Conservation (phyloP, 1,284 basidiomycete genomes). For the Fomitopsis pinicola region DNA sequence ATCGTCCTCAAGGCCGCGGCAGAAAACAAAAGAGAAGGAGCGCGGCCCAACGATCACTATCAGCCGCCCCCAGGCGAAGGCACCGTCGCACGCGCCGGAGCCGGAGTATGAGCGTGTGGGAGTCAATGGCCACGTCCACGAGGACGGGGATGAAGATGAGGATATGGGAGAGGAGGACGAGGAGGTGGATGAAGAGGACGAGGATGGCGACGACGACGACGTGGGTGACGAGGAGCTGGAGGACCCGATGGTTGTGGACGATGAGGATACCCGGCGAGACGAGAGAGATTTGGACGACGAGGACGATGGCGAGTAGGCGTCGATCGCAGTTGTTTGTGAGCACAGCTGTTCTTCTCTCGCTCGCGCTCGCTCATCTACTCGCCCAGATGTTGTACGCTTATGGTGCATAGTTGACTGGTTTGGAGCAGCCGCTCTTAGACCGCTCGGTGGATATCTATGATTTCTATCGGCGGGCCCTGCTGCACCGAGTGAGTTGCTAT, state of each 20-base stretch:
- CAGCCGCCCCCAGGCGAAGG: conserved; percentile 5
- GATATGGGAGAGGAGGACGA: conserved; percentile 16
- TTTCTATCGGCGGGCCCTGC: too few species aligned
- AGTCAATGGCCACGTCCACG: not conserved
- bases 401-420: too few species aligned
- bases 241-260: conserved; percentile 20
- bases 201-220: conserved; percentile 16
- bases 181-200: conserved; percentile 15
- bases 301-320: not conserved
- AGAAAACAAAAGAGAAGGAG: conserved; percentile 20
- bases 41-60: conserved; percentile 22
- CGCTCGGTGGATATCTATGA: too few species aligned
- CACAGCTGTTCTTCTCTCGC: too few species aligned
- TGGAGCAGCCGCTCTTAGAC: too few species aligned
- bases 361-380: too few species aligned
- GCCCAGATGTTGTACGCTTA: too few species aligned
- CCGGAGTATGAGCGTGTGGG: conserved; percentile 29
- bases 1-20: not conserved
- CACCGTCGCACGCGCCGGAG: conserved; percentile 9
- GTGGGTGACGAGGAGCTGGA: conserved; percentile 17
- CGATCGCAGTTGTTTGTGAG: not conserved
- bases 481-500: too few species aligned
- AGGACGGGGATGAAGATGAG: conserved; percentile 30
- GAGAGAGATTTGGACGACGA: conserved; percentile 13
- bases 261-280: conserved; percentile 16